These are phyloP conservation scores for Camellia sinensis DNA, from an alignment of 148 eudicot species.

Conservation along the genomic window DNA sequence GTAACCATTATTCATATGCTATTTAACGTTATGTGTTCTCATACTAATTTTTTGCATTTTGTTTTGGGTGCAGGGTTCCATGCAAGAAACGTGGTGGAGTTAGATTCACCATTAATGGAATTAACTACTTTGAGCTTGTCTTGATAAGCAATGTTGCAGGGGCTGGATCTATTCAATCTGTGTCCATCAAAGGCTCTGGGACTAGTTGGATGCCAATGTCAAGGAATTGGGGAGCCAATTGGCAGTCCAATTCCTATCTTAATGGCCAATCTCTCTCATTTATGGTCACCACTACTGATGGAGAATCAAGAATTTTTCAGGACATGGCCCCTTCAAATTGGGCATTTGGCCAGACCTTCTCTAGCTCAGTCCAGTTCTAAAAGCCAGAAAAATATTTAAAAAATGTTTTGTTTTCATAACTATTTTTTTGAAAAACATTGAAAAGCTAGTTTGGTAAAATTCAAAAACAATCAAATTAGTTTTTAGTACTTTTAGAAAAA, in stretches of 20 bases:
- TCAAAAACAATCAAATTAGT: too few species aligned
- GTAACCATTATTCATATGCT: too few species aligned
- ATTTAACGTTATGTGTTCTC: too few species aligned
- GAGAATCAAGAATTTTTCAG: constrained; percentile 38
- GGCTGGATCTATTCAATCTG: constrained; percentile 73
- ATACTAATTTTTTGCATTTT: background rate
- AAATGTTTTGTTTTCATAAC: too few species aligned
- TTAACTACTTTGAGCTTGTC: constrained; percentile 81
- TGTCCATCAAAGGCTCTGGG: constrained; percentile 58
- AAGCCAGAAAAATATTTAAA: too few species aligned
- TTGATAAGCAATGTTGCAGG: constrained; percentile 66
- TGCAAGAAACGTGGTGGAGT: constrained; percentile 85
- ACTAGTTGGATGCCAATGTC: constrained; percentile 75
- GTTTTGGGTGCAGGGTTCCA: constrained; percentile 47
- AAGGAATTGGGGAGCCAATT: constrained; percentile 93
- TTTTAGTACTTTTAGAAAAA: too few species aligned
- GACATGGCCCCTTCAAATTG: constrained; percentile 63
- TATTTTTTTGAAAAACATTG: too few species aligned
- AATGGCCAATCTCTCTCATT: constrained; percentile 75
- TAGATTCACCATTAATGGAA: constrained; percentile 73
- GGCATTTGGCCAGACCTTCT: constrained; percentile 73
- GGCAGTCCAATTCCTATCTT: constrained; percentile 72
- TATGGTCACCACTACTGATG: constrained; percentile 61
- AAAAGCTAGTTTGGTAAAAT: too few species aligned
- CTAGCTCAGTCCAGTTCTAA: constrained; percentile 48